phyloP scores from a whole-genome alignment of 176 grass and related monocot species.

The Eragrostis nindensis region DNA sequence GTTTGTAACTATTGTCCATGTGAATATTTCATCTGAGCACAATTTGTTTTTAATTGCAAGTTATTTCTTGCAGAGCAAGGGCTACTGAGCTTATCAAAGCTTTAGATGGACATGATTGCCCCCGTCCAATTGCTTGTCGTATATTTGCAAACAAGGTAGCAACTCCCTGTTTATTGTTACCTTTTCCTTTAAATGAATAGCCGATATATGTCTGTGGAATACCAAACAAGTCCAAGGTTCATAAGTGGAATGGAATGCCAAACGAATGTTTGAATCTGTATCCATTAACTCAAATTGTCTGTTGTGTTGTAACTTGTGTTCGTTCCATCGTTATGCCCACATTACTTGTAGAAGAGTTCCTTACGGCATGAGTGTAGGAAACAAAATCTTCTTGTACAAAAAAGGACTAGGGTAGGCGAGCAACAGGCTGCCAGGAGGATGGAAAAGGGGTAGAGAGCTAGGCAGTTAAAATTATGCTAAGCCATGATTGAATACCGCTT shows the following conservation, averaged over 20 bases:
- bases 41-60: slow-evolving; percentile 12
- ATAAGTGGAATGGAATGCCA: background rate
- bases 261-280: background rate
- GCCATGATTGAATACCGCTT: background rate
- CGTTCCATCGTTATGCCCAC: background rate
- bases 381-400: too few relatives aligned
- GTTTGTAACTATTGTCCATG: background rate
- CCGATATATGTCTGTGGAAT: background rate
- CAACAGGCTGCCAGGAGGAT: background rate
- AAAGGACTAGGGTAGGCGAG: too few relatives aligned
- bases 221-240: background rate
- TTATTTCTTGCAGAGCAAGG: slow-evolving; percentile 45
- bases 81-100: slow-evolving; percentile 53
- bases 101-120: slow-evolving; percentile 61
- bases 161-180: background rate
- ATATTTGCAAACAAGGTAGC: slow-evolving; percentile 59
- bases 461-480: background rate
- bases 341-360: slow-evolving; percentile 11
- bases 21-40: slow-evolving; percentile 9
- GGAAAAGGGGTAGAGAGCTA: background rate
- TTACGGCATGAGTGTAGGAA: background rate
- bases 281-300: background rate
- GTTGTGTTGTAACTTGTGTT: background rate
- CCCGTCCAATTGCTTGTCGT: slow-evolving; percentile 43
- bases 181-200: slow-evolving; percentile 21